Conservation (phyloP, 1,284 basidiomycete species). For the Ustilago crameri region DNA sequence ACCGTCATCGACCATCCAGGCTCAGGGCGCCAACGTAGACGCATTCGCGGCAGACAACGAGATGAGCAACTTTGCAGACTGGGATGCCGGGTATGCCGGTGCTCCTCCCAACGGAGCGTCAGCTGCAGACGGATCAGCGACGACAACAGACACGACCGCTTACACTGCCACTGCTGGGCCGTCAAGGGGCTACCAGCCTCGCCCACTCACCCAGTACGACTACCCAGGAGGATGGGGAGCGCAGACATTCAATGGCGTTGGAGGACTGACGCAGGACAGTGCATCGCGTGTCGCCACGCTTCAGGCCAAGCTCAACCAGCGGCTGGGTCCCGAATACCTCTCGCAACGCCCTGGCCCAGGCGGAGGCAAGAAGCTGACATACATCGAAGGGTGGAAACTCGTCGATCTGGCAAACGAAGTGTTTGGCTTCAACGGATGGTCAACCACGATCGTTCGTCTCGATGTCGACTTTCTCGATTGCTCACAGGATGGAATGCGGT, state of each 20-base stretch:
- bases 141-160: conserved; percentile 2
- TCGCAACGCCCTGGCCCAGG: conserved; percentile 88
- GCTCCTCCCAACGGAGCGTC: neutral
- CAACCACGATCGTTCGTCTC: conserved; percentile 81
- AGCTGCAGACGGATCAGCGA: conserved; percentile 1
- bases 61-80: conserved; percentile 28
- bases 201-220: conserved; percentile 41
- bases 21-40: neutral
- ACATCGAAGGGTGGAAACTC: conserved; percentile 93
- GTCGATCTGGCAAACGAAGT: conserved; percentile 86
- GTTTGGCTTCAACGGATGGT: conserved; percentile 99
- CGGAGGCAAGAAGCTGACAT: conserved; percentile 79
- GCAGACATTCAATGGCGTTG: conserved; percentile 24
- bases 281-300: conserved; percentile 73
- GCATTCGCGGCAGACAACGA: conserved; percentile 13
- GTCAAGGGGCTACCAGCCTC: conserved; percentile 19
- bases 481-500: conserved; percentile 74
- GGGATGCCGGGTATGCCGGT: conserved; percentile 18
- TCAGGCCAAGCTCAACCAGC: conserved; percentile 84
- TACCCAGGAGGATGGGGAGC: conserved; percentile 52
- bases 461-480: conserved; percentile 74
- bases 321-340: conserved; percentile 92
- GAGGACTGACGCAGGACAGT: conserved; percentile 50
- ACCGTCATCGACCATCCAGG: neutral
- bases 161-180: conserved; percentile 5